Evolutionary conservation across 2,329 filamentous ascomycete species (phyloP), one percentile per base, ranked within the genome.

Genomic region (Pseudocercospora vitis): DNA sequence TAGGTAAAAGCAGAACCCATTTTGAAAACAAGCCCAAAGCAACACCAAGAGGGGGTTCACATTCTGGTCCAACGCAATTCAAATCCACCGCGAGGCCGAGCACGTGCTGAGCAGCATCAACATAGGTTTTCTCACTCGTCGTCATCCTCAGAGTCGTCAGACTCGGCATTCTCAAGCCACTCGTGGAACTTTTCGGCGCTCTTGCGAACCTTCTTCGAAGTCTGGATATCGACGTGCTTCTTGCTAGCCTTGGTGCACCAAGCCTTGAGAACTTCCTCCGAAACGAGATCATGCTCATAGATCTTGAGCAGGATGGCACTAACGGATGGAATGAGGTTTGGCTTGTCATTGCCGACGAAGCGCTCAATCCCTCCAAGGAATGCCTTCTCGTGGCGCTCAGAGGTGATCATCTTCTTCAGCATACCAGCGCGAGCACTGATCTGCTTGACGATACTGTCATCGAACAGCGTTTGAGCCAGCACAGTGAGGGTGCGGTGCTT

Each of bases 231-330:
- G 65, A 95, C 89, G 72, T 97, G 97, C 79, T 96, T 96, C 86
- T 95, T 96, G 83, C 90, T 96, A 55, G 92, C 91, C 81, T 94
- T 96, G 70, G 83, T 81, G 62, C 91, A 92, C 92, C 94, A 99
- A 65, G 87, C 86, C 74, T 86, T 88, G 70, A 95, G 84, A 12
- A 91, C 83, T 60, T 96, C 91, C 78, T 99, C 94, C 48, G 81
- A 85, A 66, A 96, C 78, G 51, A 99, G 81, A 64, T 99, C 94
- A 67, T 90, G 81, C 75, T 96, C 84, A 75, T 97, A 99, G 76
- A 92, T 88, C 67, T 88, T 82, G 73, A 95, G 83, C 60, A 99
- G 81, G 66, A 99, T 88, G 73, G 89, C 90, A 61, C 91, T 88
- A 58, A 97, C 81, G 70, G 89, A 76, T 69, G 83, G 73, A 72